Conservation (phyloP, 208 protist species). For the Acanthamoeba culbertsoni region DNA sequence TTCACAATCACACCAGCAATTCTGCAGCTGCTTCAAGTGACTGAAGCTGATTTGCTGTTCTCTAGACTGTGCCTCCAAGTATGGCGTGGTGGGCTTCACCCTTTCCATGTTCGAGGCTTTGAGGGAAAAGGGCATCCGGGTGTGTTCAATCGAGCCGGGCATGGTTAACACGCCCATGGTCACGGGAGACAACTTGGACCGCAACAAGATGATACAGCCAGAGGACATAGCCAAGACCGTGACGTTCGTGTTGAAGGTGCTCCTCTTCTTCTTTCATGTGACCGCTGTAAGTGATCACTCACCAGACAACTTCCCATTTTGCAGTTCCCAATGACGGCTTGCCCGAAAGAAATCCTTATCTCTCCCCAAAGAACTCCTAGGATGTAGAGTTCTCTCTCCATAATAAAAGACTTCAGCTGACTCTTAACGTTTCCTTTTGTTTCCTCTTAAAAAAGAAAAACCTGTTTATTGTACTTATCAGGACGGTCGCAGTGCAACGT, state of each 20-base stretch:
- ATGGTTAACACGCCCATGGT: constrained; percentile 41
- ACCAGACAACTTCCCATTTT: no score
- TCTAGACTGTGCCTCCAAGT: constrained; percentile 20
- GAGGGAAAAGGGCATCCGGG: constrained; percentile 12
- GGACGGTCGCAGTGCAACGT: no score
- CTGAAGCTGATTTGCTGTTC: neutral
- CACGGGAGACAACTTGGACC: neutral
- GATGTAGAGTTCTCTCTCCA: no score
- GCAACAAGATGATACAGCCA: constrained; percentile 14
- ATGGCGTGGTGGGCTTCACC: constrained; percentile 22
- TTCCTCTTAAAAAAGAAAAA: no score
- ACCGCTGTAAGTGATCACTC: no score
- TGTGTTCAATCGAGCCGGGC: constrained; percentile 30
- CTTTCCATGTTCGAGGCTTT: neutral
- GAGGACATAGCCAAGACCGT: constrained; percentile 29
- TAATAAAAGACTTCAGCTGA: neutral
- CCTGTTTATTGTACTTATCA: no score
- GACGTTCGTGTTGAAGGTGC: neutral
- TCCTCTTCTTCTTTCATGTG: neutral
- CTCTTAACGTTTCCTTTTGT: neutral
- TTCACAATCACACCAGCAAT: neutral
- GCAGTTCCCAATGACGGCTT: neutral
- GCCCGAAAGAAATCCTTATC: constrained; percentile 8
- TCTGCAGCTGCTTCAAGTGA: neutral
- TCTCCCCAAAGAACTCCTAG: neutral